Base-by-base conservation (phyloP, 2,329 filamentous ascomycete species). In the Ophidiomyces ophidiicola region DNA sequence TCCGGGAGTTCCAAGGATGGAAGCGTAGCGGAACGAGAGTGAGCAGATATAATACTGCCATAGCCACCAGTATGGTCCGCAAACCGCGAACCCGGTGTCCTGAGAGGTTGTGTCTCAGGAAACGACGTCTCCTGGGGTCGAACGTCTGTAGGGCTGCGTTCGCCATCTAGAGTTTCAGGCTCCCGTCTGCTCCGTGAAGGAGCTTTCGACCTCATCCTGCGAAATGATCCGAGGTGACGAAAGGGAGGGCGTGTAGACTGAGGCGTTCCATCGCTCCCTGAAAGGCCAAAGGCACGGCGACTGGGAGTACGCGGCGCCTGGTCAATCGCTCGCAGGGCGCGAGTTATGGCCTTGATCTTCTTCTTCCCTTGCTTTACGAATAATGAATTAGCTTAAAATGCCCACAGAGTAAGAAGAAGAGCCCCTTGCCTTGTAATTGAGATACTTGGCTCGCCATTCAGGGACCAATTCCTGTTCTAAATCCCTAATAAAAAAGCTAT, bases 381-480 rank as follows among this genome's bases (percentile, higher is more conserved):
- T 49, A 11, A 52, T 26, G 36, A 42, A 32, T 26, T n/a, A 31
- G 36, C 12, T 14, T 18, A 40, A n/a, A 19, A 14, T n/a, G 14
- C 20, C 29, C 32, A 15, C 29, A 40, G 23, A 45, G 44, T 41
- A 37, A 29, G 50, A n/a, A n/a, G n/a, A n/a, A n/a, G n/a, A n/a
- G n/a, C n/a, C n/a, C n/a, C n/a, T n/a, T 41, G 78, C 78, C 71
- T 93, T 94, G 70, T 96, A 96, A 62, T 94, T 77, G 51, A 96
- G 72, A 60, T 94, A 96, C 61, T 94, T 93, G 59, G 79, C 74
- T 53, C 82, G 77, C 88, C 88, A 96, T 74, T 96, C 87, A 56
- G 87, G 87, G 48, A 94, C 85, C 39, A 86, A 74, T 53, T 92
- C 82, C 55, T 82, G 75, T 56, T 94, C 84, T 46, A 94, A 71